These are phyloP conservation scores for Rhodotorula sp. DNA, from an alignment of 1,284 basidiomycete genomes.

Conservation along the genomic window DNA sequence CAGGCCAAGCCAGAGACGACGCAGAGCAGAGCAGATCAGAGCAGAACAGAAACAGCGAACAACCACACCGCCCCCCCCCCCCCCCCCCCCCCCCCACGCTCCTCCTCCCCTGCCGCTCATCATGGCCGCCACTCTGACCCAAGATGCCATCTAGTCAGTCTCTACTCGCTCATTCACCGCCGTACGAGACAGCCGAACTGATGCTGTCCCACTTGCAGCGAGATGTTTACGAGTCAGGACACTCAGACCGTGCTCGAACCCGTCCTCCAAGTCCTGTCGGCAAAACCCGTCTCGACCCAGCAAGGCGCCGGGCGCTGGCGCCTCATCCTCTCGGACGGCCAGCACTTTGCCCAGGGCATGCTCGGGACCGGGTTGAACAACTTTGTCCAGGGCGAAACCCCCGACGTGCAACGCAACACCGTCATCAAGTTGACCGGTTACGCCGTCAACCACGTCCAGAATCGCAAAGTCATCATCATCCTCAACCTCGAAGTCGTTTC, in stretches of 20 bases:
- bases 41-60: too few relatives aligned
- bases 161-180: constrained; percentile 7
- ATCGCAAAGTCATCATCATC: constrained; percentile 76
- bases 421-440: constrained; percentile 73
- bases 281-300: constrained; percentile 63
- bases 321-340: constrained; percentile 64
- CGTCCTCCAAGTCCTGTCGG: constrained; percentile 73
- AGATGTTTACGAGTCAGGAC: constrained; percentile 30
- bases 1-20: background rate
- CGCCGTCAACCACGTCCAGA: constrained; percentile 80
- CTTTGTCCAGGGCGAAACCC: constrained; percentile 58
- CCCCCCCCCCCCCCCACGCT: too few relatives aligned
- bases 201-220: constrained; percentile 11
- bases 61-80: too few relatives aligned
- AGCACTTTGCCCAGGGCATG: constrained; percentile 86
- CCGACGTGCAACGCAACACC: constrained; percentile 67
- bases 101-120: background rate
- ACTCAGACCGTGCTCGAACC: constrained; percentile 51
- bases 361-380: constrained; percentile 86
- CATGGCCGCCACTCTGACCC: background rate
- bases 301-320: constrained; percentile 48
- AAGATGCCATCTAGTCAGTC: background rate
- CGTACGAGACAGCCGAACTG: background rate
- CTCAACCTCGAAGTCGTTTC: constrained; percentile 59
- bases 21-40: too few relatives aligned